These are phyloP conservation scores for Talaromyces borbonicus DNA, from an alignment of 495 filamentous ascomycete genomes.

Conservation along the genomic window DNA sequence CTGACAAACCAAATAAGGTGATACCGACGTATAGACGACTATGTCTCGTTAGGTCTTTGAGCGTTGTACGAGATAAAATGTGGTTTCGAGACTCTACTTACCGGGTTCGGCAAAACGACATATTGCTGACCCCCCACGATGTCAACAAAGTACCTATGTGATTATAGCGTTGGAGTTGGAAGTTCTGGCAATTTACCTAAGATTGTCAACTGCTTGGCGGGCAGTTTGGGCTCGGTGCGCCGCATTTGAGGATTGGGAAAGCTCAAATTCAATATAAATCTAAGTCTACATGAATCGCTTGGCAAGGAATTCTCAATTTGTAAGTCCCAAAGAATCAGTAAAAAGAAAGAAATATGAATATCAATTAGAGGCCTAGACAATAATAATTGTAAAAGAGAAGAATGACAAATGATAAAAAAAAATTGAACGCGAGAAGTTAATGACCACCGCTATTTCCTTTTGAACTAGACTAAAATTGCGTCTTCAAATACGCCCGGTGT, in stretches of 20 bases:
- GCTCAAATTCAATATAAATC: background rate
- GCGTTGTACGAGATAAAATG: background rate
- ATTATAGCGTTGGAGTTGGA: background rate
- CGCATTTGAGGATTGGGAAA: slow-evolving; percentile 9
- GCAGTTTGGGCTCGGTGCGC: slow-evolving; percentile 31
- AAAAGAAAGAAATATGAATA: background rate
- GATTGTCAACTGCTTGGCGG: slow-evolving; percentile 46
- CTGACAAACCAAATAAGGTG: slow-evolving; percentile 66
- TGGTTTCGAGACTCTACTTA: slow-evolving; percentile 18
- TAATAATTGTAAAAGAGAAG: background rate
- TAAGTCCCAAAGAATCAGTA: background rate
- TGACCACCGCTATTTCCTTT: background rate
- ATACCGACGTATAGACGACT: slow-evolving; percentile 72
- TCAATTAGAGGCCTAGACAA: no score
- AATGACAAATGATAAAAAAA: background rate
- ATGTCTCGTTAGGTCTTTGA: slow-evolving; percentile 10
- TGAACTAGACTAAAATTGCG: background rate
- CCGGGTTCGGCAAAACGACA: slow-evolving; percentile 75
- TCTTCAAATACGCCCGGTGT: background rate
- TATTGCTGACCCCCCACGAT: slow-evolving; percentile 30
- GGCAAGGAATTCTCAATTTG: background rate
- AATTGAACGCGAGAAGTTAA: background rate
- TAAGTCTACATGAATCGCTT: background rate
- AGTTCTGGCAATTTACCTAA: slow-evolving; percentile 44
- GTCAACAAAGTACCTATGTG: background rate